Evolutionary conservation across 1,284 basidiomycete species (phyloP).

Genomic region (Mrakiaceae sp.): DNA sequence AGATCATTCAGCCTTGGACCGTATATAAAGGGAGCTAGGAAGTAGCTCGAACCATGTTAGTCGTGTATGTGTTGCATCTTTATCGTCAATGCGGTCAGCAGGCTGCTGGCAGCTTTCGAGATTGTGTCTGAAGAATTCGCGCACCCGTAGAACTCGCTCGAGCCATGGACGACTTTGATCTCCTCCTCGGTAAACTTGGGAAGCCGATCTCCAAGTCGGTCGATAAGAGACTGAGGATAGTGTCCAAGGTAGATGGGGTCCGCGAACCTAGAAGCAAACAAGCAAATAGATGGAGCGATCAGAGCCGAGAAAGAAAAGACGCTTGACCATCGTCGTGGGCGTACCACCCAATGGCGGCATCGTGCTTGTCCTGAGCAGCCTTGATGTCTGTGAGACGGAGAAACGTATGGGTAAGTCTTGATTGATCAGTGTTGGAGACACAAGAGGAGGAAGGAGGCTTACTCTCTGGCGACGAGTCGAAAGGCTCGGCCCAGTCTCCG

Average conservation of each 20-base stretch:
- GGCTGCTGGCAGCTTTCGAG: not conserved
- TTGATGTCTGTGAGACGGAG: constrained; percentile 36
- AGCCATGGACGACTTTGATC: constrained; percentile 49
- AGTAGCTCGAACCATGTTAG: constrained; percentile 38
- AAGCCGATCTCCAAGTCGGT: constrained; percentile 51
- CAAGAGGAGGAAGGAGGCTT: constrained; percentile 23
- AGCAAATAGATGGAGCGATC: constrained; percentile 17
- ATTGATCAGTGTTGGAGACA: not conserved
- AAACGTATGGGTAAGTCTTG: not conserved
- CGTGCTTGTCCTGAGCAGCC: constrained; percentile 54
- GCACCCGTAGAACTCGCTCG: constrained; percentile 45
- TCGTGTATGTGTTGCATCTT: constrained; percentile 61
- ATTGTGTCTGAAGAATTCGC: not conserved
- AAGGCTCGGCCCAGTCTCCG: constrained; percentile 58
- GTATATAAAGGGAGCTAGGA: too few species aligned
- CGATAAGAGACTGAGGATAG: constrained; percentile 47
- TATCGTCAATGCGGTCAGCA: not conserved
- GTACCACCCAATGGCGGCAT: constrained; percentile 48
- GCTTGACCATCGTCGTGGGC: too few species aligned
- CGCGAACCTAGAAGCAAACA: constrained; percentile 23
- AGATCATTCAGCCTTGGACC: too few species aligned
- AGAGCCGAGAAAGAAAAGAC: too few species aligned
- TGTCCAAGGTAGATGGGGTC: constrained; percentile 63
- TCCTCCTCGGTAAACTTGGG: constrained; percentile 56
- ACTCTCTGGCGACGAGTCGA: constrained; percentile 54